Evolutionary conservation across 1,284 basidiomycete species (phyloP), one percentile per base, ranked within the genome.

Genomic region (Sphaerobolus stellatus): DNA sequence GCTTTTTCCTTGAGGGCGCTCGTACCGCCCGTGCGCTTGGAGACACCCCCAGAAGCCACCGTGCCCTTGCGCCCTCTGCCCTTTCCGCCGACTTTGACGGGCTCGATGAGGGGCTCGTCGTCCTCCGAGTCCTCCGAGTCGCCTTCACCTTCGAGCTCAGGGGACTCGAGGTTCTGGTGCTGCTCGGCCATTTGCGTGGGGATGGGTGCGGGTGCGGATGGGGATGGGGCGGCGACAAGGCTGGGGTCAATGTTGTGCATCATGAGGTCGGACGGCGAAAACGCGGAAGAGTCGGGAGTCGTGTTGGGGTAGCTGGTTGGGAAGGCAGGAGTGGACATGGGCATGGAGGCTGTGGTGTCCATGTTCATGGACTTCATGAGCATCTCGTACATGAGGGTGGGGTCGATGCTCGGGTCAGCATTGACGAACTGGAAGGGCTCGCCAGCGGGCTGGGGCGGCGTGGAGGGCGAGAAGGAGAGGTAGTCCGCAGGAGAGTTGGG

Each of bases 61-160:
- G 86, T 87, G 45, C 86, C 86, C 64, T 83, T 85, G 48, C 87
- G 75, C 1, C 76, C 75, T 66, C 82, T 83, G 52, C 83, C 82
- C 58, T 82, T 80, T 4, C 83, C 84, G 45, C 79, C 83, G 52
- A 76, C 76, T 62, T 83, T 81, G 66, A 77, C 73, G 52, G 79
- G 77, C 5, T 76, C 24, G 9, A 56, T 27, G 5, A 59, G n/a
- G n/a, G 48, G 11, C 18, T 52, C 18, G 2, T 56, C 59, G 38
- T 62, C 61, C 7, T 47, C 56, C 14, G 36, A 62, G 43, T 61
- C 66, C 18, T 62, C 62, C 5, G 58, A 59, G 25, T 56, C 58
- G 14, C 50, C 52, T 68, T 75, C 52, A 60, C 54, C 55, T 1
- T 67, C 65, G 31, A 25, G n/a, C n/a, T n/a, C n/a, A n/a, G n/a